Conservation (phyloP, 2,329 filamentous ascomycete species). For the Anthostomella pinea region DNA sequence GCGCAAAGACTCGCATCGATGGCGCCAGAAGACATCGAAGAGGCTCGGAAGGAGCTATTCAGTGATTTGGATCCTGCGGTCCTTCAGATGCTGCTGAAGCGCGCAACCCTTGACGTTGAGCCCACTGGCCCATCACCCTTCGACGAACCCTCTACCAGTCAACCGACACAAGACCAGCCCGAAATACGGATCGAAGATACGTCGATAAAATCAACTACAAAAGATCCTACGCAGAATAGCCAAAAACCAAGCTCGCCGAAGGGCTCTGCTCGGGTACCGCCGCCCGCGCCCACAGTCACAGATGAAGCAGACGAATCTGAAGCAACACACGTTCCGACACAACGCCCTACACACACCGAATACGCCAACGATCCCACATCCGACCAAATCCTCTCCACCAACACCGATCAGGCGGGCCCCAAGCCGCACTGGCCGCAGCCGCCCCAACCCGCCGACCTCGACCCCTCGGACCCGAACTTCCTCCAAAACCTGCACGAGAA, state of each 20-base stretch:
- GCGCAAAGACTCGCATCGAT: constrained; percentile 69
- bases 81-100: constrained; percentile 71
- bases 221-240: constrained; percentile 2
- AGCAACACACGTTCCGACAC: constrained; percentile 5
- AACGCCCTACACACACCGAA: background rate
- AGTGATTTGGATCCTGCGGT: constrained; percentile 71
- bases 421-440: constrained; percentile 60
- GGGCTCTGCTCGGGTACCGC: constrained; percentile 7
- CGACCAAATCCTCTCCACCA: constrained; percentile 5
- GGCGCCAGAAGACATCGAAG: constrained; percentile 77
- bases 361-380: constrained; percentile 28
- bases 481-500: constrained; percentile 81
- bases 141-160: constrained; percentile 26
- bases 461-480: constrained; percentile 80
- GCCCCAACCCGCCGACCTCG: constrained; percentile 64
- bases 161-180: constrained; percentile 9
- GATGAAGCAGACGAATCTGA: constrained; percentile 17
- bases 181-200: constrained; percentile 26
- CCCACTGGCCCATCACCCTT: constrained; percentile 43
- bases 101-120: constrained; percentile 71
- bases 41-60: constrained; percentile 78
- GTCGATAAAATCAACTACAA: constrained; percentile 6
- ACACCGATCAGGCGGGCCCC: constrained; percentile 17
- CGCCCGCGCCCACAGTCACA: constrained; percentile 13
- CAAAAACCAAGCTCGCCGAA: background rate